phyloP scores from a whole-genome alignment of 306 rosid species.

The Sechiopsis laciniata region DNA sequence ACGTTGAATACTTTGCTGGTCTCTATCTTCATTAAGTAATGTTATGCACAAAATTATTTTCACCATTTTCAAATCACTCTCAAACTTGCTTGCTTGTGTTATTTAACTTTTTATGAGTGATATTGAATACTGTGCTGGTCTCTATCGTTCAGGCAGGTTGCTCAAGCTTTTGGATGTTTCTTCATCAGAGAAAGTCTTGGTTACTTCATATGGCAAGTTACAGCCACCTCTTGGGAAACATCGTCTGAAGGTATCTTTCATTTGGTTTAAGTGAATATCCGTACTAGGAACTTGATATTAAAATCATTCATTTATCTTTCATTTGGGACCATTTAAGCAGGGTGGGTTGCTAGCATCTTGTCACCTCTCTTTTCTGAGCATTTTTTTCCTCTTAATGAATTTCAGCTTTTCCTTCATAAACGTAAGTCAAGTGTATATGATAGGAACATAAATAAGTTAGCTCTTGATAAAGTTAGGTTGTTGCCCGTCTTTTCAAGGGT shows the following conservation, averaged over 20 bases:
- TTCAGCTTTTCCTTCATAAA: background rate
- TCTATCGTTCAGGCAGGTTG: slow-evolving; percentile 59
- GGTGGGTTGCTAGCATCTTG: background rate
- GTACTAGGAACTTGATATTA: background rate
- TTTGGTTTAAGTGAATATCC: slow-evolving; percentile 1
- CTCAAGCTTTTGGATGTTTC: slow-evolving; percentile 81
- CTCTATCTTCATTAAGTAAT: no score
- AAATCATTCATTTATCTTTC: background rate
- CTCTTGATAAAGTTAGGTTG: background rate
- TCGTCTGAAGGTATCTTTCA: slow-evolving; percentile 70
- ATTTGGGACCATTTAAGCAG: background rate
- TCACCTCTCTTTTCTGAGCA: background rate
- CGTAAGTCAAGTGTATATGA: background rate
- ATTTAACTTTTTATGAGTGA: background rate
- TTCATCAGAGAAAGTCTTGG: slow-evolving; percentile 52
- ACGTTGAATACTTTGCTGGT: no score
- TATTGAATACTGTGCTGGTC: slow-evolving; percentile 4
- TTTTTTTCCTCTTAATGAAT: no score
- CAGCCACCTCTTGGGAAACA: slow-evolving; percentile 98
- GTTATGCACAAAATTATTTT: no score
- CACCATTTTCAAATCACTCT: no score
- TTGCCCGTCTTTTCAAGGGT: background rate
- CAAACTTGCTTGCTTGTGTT: slow-evolving; percentile 15
- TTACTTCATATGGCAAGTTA: slow-evolving; percentile 87
- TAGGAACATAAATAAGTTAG: background rate